A percentile compares a stretch with the other conserved stretches of the same genome.
Conservation (phyloP, 208 protist species). For the Tritrichomonas foetus region DNA sequence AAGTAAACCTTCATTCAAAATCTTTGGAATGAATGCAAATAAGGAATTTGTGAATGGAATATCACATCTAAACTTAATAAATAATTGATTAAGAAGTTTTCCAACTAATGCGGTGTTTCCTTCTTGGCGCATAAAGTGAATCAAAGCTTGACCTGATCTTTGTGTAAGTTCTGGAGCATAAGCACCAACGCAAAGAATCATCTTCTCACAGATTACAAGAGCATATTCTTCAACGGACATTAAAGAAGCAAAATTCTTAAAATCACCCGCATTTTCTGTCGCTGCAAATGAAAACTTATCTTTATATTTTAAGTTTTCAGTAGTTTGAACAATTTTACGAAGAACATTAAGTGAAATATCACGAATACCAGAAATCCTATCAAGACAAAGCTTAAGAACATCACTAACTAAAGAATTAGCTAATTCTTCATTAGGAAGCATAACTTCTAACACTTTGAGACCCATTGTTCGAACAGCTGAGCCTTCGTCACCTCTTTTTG, state of each 20-base stretch:
- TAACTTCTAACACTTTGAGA: neutral
- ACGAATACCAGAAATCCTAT: neutral
- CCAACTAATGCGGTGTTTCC: neutral
- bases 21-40: neutral
- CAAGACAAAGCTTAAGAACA: neutral
- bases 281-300: neutral
- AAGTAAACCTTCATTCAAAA: neutral
- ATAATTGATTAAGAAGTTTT: neutral
- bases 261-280: neutral
- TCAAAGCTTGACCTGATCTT: neutral
- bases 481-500: slow-evolving; percentile 40
- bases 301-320: neutral
- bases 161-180: slow-evolving; percentile 3
- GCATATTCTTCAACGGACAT: neutral
- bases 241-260: neutral
- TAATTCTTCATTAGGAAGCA: neutral
- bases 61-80: neutral
- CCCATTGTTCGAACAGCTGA: neutral
- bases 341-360: neutral
- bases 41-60: neutral
- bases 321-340: neutral
- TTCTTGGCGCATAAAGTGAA: neutral
- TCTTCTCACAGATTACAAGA: neutral
- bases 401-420: neutral
- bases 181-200: slow-evolving; percentile 8